Percentiles rank a stretch among this genome's conserved stretches.
Conservation (phyloP, 1,284 basidiomycete species). For the Moniliophthora roreri region DNA sequence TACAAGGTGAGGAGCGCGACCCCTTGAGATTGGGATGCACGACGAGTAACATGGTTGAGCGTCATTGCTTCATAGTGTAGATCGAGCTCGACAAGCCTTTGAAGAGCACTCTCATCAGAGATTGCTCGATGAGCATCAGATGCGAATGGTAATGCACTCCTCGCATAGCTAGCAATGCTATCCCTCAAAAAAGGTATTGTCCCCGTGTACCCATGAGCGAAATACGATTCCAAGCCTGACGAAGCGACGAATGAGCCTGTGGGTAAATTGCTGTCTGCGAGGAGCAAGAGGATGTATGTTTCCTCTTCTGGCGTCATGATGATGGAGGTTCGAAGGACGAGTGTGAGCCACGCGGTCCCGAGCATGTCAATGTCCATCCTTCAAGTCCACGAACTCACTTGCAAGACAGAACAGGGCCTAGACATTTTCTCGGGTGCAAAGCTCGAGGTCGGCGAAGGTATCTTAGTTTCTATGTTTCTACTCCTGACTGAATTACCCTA, state of each 20-base stretch:
- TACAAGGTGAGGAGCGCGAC: constrained; percentile 91
- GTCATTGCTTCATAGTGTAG: constrained; percentile 82
- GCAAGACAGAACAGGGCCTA: constrained; percentile 40
- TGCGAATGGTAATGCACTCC: constrained; percentile 76
- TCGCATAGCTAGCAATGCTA: constrained; percentile 74
- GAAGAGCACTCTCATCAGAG: constrained; percentile 31
- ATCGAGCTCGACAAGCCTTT: constrained; percentile 60
- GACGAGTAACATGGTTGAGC: constrained; percentile 84
- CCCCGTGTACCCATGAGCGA: constrained; percentile 72
- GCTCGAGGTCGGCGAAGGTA: constrained; percentile 60
- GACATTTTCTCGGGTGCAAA: constrained; percentile 57
- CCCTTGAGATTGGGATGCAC: constrained; percentile 91
- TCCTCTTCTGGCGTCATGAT: constrained; percentile 42
- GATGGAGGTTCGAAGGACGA: too few species aligned
- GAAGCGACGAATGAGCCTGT: constrained; percentile 92
- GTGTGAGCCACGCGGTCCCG: background rate
- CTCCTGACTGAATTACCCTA: constrained; percentile 11
- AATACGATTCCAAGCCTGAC: constrained; percentile 88
- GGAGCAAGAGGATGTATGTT: constrained; percentile 68
- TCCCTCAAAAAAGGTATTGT: constrained; percentile 65
- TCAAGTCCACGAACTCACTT: constrained; percentile 35
- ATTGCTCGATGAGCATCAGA: constrained; percentile 61
- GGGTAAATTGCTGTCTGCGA: constrained; percentile 83
- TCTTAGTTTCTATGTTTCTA: background rate
- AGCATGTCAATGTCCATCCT: constrained; percentile 3